A percentile compares a stretch with the other conserved stretches of the same genome.
These are phyloP conservation scores for Xylariaceae sp. DNA, from an alignment of 2,329 filamentous ascomycete species.

Conservation along the genomic window DNA sequence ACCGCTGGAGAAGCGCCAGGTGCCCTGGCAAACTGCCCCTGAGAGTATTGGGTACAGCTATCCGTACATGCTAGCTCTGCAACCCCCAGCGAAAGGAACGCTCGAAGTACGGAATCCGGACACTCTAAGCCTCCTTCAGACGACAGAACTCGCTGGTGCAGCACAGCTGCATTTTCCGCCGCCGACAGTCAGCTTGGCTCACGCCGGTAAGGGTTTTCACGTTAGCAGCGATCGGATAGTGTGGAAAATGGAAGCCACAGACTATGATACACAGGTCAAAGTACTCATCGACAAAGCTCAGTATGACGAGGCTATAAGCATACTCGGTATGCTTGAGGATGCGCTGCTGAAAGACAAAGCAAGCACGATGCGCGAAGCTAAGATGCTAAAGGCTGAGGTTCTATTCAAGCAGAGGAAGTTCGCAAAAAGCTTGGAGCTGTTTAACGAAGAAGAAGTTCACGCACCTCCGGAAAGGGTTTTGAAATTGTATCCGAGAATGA, in stretches of 20 bases:
- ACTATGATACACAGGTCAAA: conserved; percentile 88
- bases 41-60: conserved; percentile 96
- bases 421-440: conserved; percentile 83
- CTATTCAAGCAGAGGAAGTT: conserved; percentile 85
- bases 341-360: conserved; percentile 83
- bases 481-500: conserved; percentile 77
- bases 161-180: conserved; percentile 88
- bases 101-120: conserved; percentile 92
- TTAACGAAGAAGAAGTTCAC: conserved; percentile 79
- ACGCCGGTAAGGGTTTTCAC: conserved; percentile 94
- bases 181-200: conserved; percentile 89
- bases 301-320: conserved; percentile 89
- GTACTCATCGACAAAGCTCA: conserved; percentile 73
- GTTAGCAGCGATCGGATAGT: conserved; percentile 89
- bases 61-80: conserved; percentile 87
- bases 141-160: conserved; percentile 78
- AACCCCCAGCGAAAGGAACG: conserved; percentile 78
- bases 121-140: conserved; percentile 87
- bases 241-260: conserved; percentile 93
- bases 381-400: conserved; percentile 86
- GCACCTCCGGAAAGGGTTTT: conserved; percentile 90
- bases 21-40: conserved; percentile 89
- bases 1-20: conserved; percentile 78
- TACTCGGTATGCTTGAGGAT: conserved; percentile 89
- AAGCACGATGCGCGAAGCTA: conserved; percentile 79